A percentile compares a stretch with the other conserved stretches of the same genome.
phyloP scores from a whole-genome alignment of 371 early-diverging fungal genomes.

The Mortierella sp. region DNA sequence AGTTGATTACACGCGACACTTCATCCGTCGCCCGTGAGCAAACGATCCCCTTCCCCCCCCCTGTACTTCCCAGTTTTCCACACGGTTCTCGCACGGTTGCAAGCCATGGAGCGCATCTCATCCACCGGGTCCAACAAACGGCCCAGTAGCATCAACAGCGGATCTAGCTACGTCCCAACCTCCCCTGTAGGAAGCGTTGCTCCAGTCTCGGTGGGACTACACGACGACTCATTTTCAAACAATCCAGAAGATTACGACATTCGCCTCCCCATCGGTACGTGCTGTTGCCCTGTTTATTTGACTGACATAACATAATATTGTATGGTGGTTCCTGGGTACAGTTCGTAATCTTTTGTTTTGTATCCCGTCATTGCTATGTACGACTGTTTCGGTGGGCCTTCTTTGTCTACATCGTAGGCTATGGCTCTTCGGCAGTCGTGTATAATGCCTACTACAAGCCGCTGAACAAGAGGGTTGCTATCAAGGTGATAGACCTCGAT shows the following conservation, averaged over 20 bases:
- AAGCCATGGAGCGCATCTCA: constrained; percentile 45
- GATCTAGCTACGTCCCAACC: constrained; percentile 34
- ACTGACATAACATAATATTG: neutral
- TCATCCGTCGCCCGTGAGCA: too few relatives aligned
- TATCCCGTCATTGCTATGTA: too few relatives aligned
- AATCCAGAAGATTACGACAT: constrained; percentile 58
- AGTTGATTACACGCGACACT: too few relatives aligned
- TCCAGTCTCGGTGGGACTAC: constrained; percentile 14
- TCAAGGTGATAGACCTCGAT: constrained; percentile 93
- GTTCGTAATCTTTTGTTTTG: too few relatives aligned
- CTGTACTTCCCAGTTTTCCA: neutral
- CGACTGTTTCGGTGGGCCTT: too few relatives aligned
- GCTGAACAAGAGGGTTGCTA: constrained; percentile 75
- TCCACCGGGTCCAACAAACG: constrained; percentile 46
- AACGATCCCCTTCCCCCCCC: too few relatives aligned
- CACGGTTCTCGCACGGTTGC: constrained; percentile 5
- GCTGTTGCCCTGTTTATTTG: neutral
- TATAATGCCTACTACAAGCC: constrained; percentile 87
- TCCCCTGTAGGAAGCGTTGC: constrained; percentile 33
- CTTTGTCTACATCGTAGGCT: constrained; percentile 64
- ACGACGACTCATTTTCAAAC: constrained; percentile 53
- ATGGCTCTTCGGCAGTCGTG: constrained; percentile 91
- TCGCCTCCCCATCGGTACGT: constrained; percentile 51
- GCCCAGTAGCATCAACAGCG: constrained; percentile 49
- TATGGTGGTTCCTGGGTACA: too few relatives aligned